Conservation (phyloP, 371 early-diverging fungal genomes). For the Mucor lusitanicus region DNA sequence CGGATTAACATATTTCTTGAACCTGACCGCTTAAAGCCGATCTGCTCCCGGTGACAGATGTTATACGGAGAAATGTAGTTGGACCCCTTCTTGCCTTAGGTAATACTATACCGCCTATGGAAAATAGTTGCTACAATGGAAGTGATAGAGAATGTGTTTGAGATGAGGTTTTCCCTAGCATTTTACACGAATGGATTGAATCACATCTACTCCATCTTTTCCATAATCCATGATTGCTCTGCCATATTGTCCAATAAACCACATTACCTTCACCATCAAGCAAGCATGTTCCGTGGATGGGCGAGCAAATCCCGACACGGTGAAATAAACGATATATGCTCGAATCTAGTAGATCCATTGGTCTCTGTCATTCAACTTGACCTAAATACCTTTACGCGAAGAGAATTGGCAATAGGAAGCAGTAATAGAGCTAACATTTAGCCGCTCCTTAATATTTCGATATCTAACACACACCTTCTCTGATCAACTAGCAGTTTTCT, state of each 20-base stretch:
- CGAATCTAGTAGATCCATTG: neutral
- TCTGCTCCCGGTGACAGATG: neutral
- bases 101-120: neutral
- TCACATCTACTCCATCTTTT: neutral
- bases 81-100: neutral
- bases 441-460: neutral
- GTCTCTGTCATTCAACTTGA: neutral
- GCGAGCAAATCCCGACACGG: neutral
- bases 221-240: neutral
- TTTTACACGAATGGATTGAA: no score
- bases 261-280: neutral
- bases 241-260: no score
- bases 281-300: neutral
- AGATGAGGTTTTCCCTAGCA: no score
- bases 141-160: no score
- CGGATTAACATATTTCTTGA: neutral
- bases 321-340: neutral
- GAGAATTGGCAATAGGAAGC: neutral
- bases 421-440: neutral
- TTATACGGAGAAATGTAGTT: neutral
- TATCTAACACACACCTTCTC: neutral
- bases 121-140: neutral
- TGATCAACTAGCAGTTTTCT: neutral
- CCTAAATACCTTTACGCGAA: neutral
- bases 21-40: neutral